These are phyloP conservation scores for Annulohypoxylon nitens DNA, from an alignment of 495 filamentous ascomycete species.

Conservation along the genomic window DNA sequence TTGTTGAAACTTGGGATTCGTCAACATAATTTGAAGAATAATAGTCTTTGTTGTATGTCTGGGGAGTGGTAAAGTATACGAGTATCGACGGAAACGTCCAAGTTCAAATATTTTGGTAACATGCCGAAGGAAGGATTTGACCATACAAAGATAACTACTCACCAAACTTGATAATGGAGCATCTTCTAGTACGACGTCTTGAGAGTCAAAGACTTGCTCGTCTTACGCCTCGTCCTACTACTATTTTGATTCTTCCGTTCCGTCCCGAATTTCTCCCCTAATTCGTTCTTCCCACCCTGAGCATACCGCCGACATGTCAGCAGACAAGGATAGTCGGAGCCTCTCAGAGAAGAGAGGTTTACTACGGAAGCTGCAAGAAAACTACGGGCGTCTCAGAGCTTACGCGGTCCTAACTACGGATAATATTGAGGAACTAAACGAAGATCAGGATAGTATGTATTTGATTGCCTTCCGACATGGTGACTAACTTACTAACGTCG, in stretches of 20 bases:
- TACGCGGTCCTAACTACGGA: slow-evolving; percentile 25
- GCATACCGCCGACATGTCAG: slow-evolving; percentile 7
- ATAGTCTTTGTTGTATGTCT: slow-evolving; percentile 21
- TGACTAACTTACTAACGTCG: slow-evolving; percentile 18
- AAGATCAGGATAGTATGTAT: slow-evolving; percentile 29
- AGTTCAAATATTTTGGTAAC: slow-evolving; percentile 5
- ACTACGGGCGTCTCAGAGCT: slow-evolving; percentile 15
- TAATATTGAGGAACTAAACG: neutral
- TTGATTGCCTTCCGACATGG: neutral
- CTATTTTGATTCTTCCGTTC: neutral
- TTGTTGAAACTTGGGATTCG: slow-evolving; percentile 28
- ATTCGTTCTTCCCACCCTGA: neutral
- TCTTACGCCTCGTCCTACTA: neutral
- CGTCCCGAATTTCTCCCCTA: neutral
- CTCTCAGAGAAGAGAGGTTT: neutral
- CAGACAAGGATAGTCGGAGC: neutral
- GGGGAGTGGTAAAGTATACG: neutral
- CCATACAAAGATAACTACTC: slow-evolving; percentile 33
- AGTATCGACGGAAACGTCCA: slow-evolving; percentile 41
- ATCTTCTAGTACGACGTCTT: slow-evolving; percentile 14
- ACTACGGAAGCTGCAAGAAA: slow-evolving; percentile 11
- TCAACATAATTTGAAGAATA: slow-evolving; percentile 8
- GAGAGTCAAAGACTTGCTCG: neutral
- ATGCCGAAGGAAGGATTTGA: slow-evolving; percentile 34
- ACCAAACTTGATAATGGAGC: slow-evolving; percentile 39